Conservation (phyloP, 2,329 filamentous ascomycete species). For the Xylogone sp. region DNA sequence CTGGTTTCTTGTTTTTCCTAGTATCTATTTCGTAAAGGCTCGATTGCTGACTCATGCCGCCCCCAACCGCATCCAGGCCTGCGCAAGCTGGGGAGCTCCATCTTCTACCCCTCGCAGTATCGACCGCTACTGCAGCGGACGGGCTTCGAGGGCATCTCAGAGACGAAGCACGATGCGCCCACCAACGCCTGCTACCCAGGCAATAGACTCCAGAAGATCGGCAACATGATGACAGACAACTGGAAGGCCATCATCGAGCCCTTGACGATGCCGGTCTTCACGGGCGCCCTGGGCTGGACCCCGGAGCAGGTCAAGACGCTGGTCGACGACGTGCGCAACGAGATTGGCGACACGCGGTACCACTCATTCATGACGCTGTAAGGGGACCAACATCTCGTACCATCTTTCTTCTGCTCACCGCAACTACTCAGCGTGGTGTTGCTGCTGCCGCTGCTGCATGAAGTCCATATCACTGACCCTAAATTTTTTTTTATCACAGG, state of each 20-base stretch:
- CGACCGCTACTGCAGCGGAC: conserved; percentile 18
- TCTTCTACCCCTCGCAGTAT: conserved; percentile 24
- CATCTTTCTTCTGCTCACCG: background rate
- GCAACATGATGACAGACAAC: conserved; percentile 25
- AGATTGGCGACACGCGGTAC: conserved; percentile 23
- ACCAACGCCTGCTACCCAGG: conserved; percentile 28
- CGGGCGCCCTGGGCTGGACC: conserved; percentile 22
- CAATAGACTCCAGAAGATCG: conserved; percentile 25
- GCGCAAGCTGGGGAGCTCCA: conserved; percentile 26
- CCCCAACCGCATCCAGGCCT: too few relatives aligned
- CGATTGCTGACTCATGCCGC: too few relatives aligned
- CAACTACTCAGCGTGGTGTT: too few relatives aligned
- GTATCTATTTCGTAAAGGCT: too few relatives aligned
- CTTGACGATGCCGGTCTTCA: conserved; percentile 18
- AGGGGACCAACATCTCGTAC: conserved; percentile 4
- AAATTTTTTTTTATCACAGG: too few relatives aligned
- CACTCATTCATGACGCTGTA: conserved; percentile 28
- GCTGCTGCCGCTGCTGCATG: too few relatives aligned
- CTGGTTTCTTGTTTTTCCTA: too few relatives aligned
- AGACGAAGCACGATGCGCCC: conserved; percentile 25
- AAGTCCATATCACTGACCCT: too few relatives aligned
- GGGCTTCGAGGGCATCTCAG: conserved; percentile 23
- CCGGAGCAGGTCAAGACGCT: conserved; percentile 19
- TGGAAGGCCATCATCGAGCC: conserved; percentile 25
- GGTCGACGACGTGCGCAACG: conserved; percentile 18